These are phyloP conservation scores for Penicillium sp. DNA, from an alignment of 2,329 filamentous ascomycete genomes.

Conservation along the genomic window DNA sequence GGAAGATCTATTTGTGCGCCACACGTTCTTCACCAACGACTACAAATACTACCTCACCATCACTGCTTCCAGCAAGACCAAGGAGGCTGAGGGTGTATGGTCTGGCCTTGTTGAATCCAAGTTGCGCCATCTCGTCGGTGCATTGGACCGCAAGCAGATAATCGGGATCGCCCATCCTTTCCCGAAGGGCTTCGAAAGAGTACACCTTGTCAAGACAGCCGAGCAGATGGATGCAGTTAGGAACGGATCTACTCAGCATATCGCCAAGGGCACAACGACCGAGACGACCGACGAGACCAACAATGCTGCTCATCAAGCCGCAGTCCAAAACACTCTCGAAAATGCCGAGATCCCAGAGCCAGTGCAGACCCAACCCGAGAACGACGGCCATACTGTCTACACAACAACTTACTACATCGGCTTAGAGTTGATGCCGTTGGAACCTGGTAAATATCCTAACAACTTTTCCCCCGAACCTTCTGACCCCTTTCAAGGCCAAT, in stretches of 20 bases:
- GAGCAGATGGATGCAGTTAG: slow-evolving; percentile 64
- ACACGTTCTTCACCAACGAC: slow-evolving; percentile 88
- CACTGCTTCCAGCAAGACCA: slow-evolving; percentile 76
- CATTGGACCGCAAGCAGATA: slow-evolving; percentile 75
- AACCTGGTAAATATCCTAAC: slow-evolving; percentile 61
- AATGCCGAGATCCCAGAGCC: slow-evolving; percentile 41
- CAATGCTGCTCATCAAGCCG: slow-evolving; percentile 52
- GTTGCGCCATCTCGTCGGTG: slow-evolving; percentile 79
- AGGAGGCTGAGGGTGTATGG: slow-evolving; percentile 84
- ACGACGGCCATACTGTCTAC: slow-evolving; percentile 60
- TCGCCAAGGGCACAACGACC: slow-evolving; percentile 55
- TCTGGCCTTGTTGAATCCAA: slow-evolving; percentile 93
- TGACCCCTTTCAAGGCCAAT: slow-evolving; percentile 40
- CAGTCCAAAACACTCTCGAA: slow-evolving; percentile 47
- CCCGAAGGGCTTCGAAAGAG: slow-evolving; percentile 86
- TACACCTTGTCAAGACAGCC: slow-evolving; percentile 67
- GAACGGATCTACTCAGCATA: slow-evolving; percentile 62
- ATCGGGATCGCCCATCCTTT: slow-evolving; percentile 87
- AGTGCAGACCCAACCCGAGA: slow-evolving; percentile 37
- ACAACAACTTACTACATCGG: slow-evolving; percentile 96
- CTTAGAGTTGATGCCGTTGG: slow-evolving; percentile 72
- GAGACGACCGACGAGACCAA: slow-evolving; percentile 55
- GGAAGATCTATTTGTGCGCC: slow-evolving; percentile 85
- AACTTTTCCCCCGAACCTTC: slow-evolving; percentile 19
- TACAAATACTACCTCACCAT: slow-evolving; percentile 97